Conservation (phyloP, 768 basidiomycete genomes). For the Solioccasus polychromus region DNA sequence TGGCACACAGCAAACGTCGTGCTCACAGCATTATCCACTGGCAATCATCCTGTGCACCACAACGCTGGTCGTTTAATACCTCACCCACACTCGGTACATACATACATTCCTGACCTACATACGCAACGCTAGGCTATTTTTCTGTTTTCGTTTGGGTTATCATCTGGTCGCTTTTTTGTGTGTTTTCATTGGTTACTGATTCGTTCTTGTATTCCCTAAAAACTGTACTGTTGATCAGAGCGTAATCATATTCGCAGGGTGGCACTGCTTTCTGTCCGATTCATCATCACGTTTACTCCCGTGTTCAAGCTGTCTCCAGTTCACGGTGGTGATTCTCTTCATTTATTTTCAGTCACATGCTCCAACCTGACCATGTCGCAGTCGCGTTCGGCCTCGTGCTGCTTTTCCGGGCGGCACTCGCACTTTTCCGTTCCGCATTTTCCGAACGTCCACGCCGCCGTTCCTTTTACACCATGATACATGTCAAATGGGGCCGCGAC, state of each 20-base stretch:
- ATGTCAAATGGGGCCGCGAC: constrained; percentile 51
- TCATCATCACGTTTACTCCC: no score
- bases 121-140: constrained; percentile 7
- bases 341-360: no score
- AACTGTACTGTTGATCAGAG: constrained; percentile 1
- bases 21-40: no score
- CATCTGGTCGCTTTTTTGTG: constrained; percentile 8
- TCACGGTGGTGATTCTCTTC: constrained; percentile 20
- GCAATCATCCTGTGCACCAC: constrained; percentile 12
- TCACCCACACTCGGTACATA: constrained; percentile 8
- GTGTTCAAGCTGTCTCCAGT: constrained; percentile 33
- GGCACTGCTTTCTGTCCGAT: constrained; percentile 7
- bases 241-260: no score
- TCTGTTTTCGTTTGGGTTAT: constrained; percentile 4
- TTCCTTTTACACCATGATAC: constrained; percentile 33
- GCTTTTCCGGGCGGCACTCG: constrained; percentile 25
- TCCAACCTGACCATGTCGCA: not conserved
- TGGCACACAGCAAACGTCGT: not conserved
- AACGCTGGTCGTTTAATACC: constrained; percentile 32
- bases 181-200: constrained; percentile 3
- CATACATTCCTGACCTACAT: constrained; percentile 15
- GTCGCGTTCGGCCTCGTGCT: constrained; percentile 35
- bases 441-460: constrained; percentile 9
- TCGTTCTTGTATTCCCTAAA: constrained; percentile 10
- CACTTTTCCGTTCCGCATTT: constrained; percentile 17